These are phyloP conservation scores for Aspergillus fumigatiaffinis DNA, from an alignment of 2,329 filamentous ascomycete genomes.

Conservation along the genomic window DNA sequence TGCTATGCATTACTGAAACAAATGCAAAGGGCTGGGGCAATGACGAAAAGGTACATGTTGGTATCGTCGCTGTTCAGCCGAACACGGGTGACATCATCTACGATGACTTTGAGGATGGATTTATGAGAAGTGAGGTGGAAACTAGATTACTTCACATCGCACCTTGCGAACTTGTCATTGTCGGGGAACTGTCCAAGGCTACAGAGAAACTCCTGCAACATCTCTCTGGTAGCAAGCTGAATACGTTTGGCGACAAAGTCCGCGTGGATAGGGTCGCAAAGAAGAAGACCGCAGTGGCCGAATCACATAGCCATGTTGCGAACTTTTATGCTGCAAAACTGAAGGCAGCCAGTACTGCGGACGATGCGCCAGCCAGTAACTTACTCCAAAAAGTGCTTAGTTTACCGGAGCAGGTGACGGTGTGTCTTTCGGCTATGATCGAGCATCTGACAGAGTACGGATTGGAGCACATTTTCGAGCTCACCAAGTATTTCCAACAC, in stretches of 20 bases:
- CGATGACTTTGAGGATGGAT: conserved; percentile 93
- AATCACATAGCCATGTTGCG: conserved; percentile 83
- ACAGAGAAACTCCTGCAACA: conserved; percentile 91
- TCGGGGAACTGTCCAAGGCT: conserved; percentile 82
- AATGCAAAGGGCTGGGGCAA: conserved; percentile 75
- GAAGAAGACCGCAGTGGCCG: conserved; percentile 74
- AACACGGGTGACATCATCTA: conserved; percentile 95
- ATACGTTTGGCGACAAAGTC: conserved; percentile 86
- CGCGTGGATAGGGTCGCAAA: conserved; percentile 76
- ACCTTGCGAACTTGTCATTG: conserved; percentile 89
- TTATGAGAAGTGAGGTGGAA: conserved; percentile 95
- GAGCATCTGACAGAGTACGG: conserved; percentile 87
- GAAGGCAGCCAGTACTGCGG: conserved; percentile 54
- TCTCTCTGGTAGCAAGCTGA: conserved; percentile 81
- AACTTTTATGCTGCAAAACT: conserved; percentile 88
- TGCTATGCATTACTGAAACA: conserved; percentile 86
- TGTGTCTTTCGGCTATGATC: conserved; percentile 96
- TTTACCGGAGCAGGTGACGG: conserved; percentile 78
- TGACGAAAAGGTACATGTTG: conserved; percentile 89
- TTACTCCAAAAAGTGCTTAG: conserved; percentile 82
- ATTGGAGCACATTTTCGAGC: conserved; percentile 87
- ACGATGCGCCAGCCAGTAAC: conserved; percentile 56
- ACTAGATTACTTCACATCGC: conserved; percentile 93
- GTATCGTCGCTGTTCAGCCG: conserved; percentile 89
- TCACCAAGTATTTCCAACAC: conserved; percentile 95